A percentile compares a stretch with the other conserved stretches of the same genome.
phyloP scores from a whole-genome alignment of 2,329 filamentous ascomycete genomes.

The Acarospora socialis region DNA sequence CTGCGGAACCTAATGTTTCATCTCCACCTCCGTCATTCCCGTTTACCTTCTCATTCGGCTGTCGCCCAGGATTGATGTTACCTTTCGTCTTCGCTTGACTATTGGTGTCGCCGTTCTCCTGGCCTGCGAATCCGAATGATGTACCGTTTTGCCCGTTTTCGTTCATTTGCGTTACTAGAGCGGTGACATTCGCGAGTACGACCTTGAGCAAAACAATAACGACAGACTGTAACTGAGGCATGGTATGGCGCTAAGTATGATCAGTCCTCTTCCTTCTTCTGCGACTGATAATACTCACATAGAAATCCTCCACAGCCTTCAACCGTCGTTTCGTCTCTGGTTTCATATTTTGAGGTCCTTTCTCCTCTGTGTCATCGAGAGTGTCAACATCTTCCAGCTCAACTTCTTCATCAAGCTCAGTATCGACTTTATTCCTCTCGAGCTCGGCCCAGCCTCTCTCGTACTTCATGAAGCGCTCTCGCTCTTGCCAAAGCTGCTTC shows the following conservation, averaged over 20 bases:
- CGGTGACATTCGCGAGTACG: conserved; percentile 73
- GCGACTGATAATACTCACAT: conserved; percentile 46
- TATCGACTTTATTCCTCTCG: conserved; percentile 2
- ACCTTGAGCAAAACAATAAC: conserved; percentile 87
- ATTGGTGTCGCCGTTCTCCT: conserved; percentile 15
- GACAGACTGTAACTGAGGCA: conserved; percentile 81
- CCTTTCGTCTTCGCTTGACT: background rate
- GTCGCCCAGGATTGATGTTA: conserved; percentile 9
- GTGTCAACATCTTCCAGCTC: conserved; percentile 28
- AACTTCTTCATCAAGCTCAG: conserved; percentile 25
- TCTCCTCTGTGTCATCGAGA: conserved; percentile 29
- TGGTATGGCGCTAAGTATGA: conserved; percentile 50
- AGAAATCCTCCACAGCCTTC: conserved; percentile 65
- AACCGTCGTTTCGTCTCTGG: too few species aligned
- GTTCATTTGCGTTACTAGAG: conserved; percentile 49
- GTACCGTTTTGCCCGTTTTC: conserved; percentile 33
- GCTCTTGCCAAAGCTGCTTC: conserved; percentile 86
- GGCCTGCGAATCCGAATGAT: conserved; percentile 33
- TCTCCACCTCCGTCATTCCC: conserved; percentile 14
- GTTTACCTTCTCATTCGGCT: conserved; percentile 8
- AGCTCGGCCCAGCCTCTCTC: conserved; percentile 70
- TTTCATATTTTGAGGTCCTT: conserved; percentile 45
- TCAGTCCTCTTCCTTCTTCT: too few species aligned
- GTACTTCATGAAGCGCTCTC: conserved; percentile 80
- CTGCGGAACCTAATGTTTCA: conserved; percentile 23